Conservation (phyloP, 257 asterid genomes). For the Nemophila menziesii region DNA sequence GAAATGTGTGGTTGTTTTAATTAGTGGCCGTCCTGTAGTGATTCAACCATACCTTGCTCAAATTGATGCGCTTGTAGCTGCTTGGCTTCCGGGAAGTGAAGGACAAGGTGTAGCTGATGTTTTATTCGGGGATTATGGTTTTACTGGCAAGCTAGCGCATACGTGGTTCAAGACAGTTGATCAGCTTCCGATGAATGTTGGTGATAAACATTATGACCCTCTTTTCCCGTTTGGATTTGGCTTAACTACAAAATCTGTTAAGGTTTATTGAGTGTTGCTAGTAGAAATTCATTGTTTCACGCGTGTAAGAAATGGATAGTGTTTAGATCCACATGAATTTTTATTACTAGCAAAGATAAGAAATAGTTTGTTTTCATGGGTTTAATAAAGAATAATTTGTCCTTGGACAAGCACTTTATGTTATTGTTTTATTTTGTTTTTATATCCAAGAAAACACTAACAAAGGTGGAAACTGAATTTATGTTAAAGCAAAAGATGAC, state of each 20-base stretch:
- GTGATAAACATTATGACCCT: slow-evolving; percentile 20
- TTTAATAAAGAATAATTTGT: too few species aligned
- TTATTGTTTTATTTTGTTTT: too few species aligned
- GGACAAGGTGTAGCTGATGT: slow-evolving; percentile 24
- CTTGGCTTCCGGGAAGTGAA: slow-evolving; percentile 24
- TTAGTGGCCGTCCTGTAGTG: slow-evolving; percentile 19
- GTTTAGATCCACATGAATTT: neutral
- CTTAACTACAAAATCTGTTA: slow-evolving; percentile 9
- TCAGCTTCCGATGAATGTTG: slow-evolving; percentile 25
- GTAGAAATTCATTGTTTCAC: neutral
- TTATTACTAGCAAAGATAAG: too few species aligned
- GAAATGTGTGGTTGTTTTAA: slow-evolving; percentile 13
- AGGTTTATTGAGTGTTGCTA: neutral
- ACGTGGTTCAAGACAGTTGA: slow-evolving; percentile 27
- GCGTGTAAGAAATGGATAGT: neutral
- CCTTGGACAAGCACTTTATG: too few species aligned
- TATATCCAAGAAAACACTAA: too few species aligned
- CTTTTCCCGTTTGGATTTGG: slow-evolving; percentile 21
- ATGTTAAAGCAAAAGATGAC: too few species aligned
- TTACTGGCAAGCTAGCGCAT: slow-evolving; percentile 14
- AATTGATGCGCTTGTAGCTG: slow-evolving; percentile 21
- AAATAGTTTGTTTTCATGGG: neutral
- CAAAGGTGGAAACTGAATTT: too few species aligned
- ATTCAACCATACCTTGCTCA: slow-evolving; percentile 15
- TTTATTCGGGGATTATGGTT: slow-evolving; percentile 18